Evolutionary conservation across 352 stramenopile genomes (phyloP), one percentile per base, ranked within the genome.

Genomic region (Phytophthora chlamydospora): DNA sequence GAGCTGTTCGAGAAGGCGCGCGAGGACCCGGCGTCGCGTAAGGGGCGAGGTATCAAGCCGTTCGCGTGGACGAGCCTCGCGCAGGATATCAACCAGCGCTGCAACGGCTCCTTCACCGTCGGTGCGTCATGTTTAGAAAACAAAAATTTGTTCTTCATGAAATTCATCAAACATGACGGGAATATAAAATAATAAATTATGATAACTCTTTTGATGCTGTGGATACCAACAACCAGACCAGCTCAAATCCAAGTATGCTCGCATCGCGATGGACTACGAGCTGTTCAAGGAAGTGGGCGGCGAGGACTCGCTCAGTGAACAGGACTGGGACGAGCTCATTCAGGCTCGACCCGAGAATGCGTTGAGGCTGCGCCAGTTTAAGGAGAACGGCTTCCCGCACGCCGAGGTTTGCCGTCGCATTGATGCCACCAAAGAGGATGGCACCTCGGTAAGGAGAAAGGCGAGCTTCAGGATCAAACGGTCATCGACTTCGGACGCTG

Each of bases 221-320:
- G 35, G 24, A 42, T 43, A 32, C 35, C 19, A 29, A 46, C n/a
- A 38, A 27, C 40, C 62, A 78, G 66, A 75, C 27, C 66, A 78
- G 19, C 48, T 75, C 48, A 71, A 75, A 54, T 78, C 66, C 44
- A 75, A 78, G 55, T 75, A 68, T 48, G 47, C 54, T 24, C 66
- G 66, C 2, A 45, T 73, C 24, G 67, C 75, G 57, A 58, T 62
- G 40, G 70, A 78, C 34, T 73, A 73, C 53, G 66, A 75, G 11
- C 38, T 75, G 39, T 78, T 59, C 47, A 65, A 50, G 19, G 56
- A 70, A 12, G 49, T 66, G 12, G 39, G 44, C 10, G 52, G 48
- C 27, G 45, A 60, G 10, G 46, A 24, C 5, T 60, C 58, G 2
- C 16, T 64, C 4, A 61, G 40, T 21, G 32, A 66, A 3, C 44